Evolutionary conservation across 495 filamentous ascomycete species (phyloP).

Genomic region (Chaetomidium leptoderma): DNA sequence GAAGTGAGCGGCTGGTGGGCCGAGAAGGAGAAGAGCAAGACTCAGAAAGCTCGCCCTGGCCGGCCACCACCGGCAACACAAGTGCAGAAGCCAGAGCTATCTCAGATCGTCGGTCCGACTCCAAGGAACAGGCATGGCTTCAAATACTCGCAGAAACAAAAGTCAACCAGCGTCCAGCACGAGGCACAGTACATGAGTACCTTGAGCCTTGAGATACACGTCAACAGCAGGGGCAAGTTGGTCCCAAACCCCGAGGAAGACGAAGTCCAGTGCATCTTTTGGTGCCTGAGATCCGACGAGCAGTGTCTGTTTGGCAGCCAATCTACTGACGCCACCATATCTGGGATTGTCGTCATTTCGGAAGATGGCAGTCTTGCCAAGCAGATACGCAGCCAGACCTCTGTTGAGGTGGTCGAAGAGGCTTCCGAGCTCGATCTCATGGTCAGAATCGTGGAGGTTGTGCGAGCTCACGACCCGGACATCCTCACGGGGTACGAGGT

Average conservation of each 20-base stretch:
- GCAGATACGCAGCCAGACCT: constrained; percentile 42
- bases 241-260: constrained; percentile 86
- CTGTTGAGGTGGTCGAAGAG: constrained; percentile 67
- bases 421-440: constrained; percentile 77
- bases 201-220: constrained; percentile 94
- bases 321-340: constrained; percentile 36
- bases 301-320: constrained; percentile 22
- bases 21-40: constrained; percentile 27
- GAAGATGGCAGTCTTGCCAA: constrained; percentile 52
- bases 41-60: constrained; percentile 42
- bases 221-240: constrained; percentile 77
- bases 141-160: constrained; percentile 77
- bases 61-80: constrained; percentile 50
- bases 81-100: constrained; percentile 48
- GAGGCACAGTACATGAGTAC: constrained; percentile 93
- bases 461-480: constrained; percentile 80
- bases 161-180: constrained; percentile 72
- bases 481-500: constrained; percentile 96
- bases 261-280: constrained; percentile 85
- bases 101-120: constrained; percentile 86
- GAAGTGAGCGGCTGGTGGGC: constrained; percentile 70
- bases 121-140: constrained; percentile 80
- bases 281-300: constrained; percentile 78
- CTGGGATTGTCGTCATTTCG: constrained; percentile 64
- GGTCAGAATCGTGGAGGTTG: constrained; percentile 77